These are phyloP conservation scores for Eucalyptus camaldulensis DNA, from an alignment of 345 rosid genomes.

Conservation along the genomic window DNA sequence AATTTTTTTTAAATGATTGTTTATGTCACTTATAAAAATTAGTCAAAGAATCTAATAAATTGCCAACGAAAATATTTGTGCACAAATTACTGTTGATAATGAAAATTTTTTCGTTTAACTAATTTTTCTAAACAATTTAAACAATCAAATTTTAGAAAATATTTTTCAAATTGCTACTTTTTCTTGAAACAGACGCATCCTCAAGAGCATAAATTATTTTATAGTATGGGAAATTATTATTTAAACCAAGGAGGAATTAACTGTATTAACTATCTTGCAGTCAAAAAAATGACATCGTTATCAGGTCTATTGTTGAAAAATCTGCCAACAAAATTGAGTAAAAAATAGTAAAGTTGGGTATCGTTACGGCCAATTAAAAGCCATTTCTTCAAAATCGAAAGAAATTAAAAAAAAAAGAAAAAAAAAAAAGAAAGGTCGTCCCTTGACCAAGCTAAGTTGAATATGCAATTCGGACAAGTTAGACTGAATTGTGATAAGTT, in stretches of 20 bases:
- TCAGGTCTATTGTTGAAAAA: neutral
- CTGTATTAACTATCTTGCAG: neutral
- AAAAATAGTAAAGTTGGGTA: neutral
- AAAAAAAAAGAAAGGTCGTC: neutral
- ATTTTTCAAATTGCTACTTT: neutral
- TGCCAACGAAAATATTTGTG: fast-evolving
- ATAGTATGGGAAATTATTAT: neutral
- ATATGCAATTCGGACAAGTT: neutral
- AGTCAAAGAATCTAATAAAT: no score
- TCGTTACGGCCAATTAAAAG: neutral
- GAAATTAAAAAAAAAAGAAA: no score
- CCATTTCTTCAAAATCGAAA: neutral
- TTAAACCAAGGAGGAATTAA: neutral
- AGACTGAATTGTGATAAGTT: neutral
- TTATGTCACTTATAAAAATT: no score
- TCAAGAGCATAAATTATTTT: neutral
- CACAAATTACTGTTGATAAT: neutral
- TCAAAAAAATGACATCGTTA: neutral
- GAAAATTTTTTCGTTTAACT: neutral
- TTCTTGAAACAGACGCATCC: no score
- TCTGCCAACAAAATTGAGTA: neutral
- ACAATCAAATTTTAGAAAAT: neutral
- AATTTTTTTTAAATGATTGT: no score
- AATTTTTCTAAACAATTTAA: neutral
- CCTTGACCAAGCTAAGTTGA: no score